Percentiles rank a stretch among this genome's conserved stretches.
Evolutionary conservation across 2,329 filamentous ascomycete species (phyloP).

Genomic region (Escovopsis weberi): DNA sequence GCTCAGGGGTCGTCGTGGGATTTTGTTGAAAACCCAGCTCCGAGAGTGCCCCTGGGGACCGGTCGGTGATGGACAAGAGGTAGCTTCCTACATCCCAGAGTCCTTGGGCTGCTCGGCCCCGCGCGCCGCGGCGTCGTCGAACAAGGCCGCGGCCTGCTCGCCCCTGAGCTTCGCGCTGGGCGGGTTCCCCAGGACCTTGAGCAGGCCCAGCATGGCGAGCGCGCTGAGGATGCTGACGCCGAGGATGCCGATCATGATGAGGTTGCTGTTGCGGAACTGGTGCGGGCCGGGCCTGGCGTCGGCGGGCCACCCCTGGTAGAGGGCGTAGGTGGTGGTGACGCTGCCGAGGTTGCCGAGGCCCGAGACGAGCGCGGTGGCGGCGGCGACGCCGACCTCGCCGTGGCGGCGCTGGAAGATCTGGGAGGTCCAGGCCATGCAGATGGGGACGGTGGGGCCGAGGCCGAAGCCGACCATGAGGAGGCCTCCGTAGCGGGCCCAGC

Average conservation of each 20-base stretch:
- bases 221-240: conserved; percentile 62
- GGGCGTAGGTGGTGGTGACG: conserved; percentile 74
- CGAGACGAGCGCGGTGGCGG: conserved; percentile 72
- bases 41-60: background rate
- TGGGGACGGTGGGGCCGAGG: conserved; percentile 78
- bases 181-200: conserved; percentile 43
- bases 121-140: conserved; percentile 45
- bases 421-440: conserved; percentile 87
- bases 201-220: conserved; percentile 49
- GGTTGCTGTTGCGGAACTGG: conserved; percentile 70
- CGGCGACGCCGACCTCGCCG: conserved; percentile 79
- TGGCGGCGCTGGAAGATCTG: conserved; percentile 84
- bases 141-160: conserved; percentile 26
- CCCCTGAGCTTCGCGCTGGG: conserved; percentile 31
- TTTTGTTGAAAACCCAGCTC: conserved; percentile 17
- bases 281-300: conserved; percentile 54
- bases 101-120: conserved; percentile 37
- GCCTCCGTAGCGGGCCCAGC: conserved; percentile 77
- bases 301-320: conserved; percentile 75
- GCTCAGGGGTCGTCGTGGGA: conserved; percentile 2
- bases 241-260: conserved; percentile 78
- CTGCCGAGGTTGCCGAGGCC: conserved; percentile 78
- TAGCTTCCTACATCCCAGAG: too few species aligned
- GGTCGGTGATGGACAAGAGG: too few species aligned
- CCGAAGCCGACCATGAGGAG: conserved; percentile 85